Base-by-base conservation (phyloP, 768 basidiomycete species). In the Pulveroboletus ravenelii region DNA sequence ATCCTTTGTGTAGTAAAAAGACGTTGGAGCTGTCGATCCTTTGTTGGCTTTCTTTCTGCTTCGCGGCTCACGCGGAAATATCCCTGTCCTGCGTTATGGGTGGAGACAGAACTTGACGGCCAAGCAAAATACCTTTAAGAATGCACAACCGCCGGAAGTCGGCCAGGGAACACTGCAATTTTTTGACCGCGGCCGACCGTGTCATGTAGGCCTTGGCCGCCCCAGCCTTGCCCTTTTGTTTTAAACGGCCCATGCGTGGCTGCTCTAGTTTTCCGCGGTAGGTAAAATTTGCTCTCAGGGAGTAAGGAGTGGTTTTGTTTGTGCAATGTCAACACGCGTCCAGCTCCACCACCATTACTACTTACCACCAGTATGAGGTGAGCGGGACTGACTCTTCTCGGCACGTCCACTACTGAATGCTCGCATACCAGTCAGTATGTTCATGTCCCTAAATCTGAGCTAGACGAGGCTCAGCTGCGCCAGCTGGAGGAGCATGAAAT, bases 401-500 rank as follows among this genome's bases (percentile, higher is more conserved):
- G 45, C 46, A 46, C 47, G 36, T 47, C 35, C 25, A 27, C 50
- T 50, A 14, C 47, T 60, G 17, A 63, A 13, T 6, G 29, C 12
- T 42, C 9, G 14, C 10, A 20, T 34, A 35, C 4, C 64, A 97
- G 94, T 78, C 93, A 98, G 81, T 96, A 93, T 74, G 89, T 91
- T 54, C 90, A 94, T 68, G 87, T 93, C 51, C 90, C 93, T 48
- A 96, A 94, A 69, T 96, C 94, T 37, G 96, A 98, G 74, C 79
- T 98, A 50, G 93, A 97, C 67, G 96, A 98, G 70, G 90, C 92
- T 10, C 93, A 98, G 73, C 78, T 98, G 43, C 87, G 93, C 50
- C 89, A 93, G 62, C 76, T 99, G 53, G 95, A 98, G 71, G 96
- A 99, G 70, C 93, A 96, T 66, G 93, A 98, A 73, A 96, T 98